phyloP scores from a whole-genome alignment of 257 asterid genomes.

The Thymus mandschuricus region DNA sequence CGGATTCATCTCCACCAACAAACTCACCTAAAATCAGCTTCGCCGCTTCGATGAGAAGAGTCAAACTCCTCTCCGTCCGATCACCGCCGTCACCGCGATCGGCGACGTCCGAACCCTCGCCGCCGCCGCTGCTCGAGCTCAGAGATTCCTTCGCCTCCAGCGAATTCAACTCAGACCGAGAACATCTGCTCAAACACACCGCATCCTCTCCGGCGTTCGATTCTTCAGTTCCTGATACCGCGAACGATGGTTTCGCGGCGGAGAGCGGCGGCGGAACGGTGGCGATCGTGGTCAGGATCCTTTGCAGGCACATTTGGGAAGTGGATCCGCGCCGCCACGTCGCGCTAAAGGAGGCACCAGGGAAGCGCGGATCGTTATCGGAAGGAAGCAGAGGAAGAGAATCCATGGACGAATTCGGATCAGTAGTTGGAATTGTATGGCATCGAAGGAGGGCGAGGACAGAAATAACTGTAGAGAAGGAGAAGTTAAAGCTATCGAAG shows the following conservation, averaged over 20 bases:
- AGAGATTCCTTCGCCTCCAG: conserved; percentile 31
- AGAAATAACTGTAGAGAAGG: conserved; percentile 28
- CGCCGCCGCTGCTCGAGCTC: conserved; percentile 26
- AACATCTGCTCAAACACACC: not conserved
- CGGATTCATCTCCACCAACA: conserved; percentile 17
- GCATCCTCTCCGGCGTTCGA: conserved; percentile 1
- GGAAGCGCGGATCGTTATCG: conserved; percentile 12
- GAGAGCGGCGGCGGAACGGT: conserved; percentile 34
- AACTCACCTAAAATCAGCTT: conserved; percentile 42
- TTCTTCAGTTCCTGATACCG: not conserved
- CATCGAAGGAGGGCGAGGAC: conserved; percentile 11
- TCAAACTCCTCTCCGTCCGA: conserved; percentile 28
- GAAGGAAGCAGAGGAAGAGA: conserved; percentile 20
- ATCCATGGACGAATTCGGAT: conserved; percentile 30
- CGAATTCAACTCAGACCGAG: conserved; percentile 20
- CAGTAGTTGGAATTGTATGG: conserved; percentile 10
- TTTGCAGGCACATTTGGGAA: conserved; percentile 44
- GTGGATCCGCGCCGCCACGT: conserved; percentile 40
- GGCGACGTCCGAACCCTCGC: conserved; percentile 6
- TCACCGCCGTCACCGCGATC: conserved; percentile 13
- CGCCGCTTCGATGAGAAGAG: conserved; percentile 49
- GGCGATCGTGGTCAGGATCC: conserved; percentile 39
- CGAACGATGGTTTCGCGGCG: conserved; percentile 20
- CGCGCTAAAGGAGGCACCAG: not conserved
- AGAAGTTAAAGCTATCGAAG: conserved; percentile 22